A percentile compares a stretch with the other conserved stretches of the same genome.
These are phyloP conservation scores for Lactarius psammicola DNA, from an alignment of 768 basidiomycete species.

Conservation along the genomic window DNA sequence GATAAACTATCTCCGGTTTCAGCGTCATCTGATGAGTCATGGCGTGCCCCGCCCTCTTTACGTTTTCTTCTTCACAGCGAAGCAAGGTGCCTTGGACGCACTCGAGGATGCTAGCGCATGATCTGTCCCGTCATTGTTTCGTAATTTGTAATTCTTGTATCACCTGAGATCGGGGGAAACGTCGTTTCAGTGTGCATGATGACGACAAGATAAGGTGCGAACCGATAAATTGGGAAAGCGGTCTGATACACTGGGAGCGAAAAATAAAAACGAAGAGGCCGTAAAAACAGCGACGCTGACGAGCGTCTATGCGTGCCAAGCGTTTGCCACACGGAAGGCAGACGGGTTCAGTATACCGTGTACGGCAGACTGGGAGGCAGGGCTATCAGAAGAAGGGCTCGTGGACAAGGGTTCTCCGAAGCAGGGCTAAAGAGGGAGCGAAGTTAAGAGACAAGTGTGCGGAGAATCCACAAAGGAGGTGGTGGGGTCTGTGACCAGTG, in stretches of 20 bases:
- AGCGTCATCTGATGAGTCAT: slow-evolving; percentile 5
- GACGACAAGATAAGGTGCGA: neutral
- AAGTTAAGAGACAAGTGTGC: neutral
- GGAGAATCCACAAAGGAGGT: neutral
- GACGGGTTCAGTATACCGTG: neutral
- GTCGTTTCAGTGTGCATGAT: neutral
- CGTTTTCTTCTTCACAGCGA: slow-evolving; percentile 4
- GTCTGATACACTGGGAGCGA: neutral
- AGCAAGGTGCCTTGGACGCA: slow-evolving; percentile 7
- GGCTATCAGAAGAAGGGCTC: neutral
- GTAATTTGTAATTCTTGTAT: neutral
- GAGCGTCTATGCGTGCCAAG: no score
- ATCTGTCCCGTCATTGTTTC: neutral
- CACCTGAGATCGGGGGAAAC: neutral
- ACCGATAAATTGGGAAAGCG: neutral
- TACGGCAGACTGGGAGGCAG: neutral
- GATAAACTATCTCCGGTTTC: neutral
- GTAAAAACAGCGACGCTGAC: neutral
- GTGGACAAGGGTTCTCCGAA: neutral
- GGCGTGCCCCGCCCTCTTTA: no score
- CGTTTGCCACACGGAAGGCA: neutral
- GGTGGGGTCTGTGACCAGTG: neutral
- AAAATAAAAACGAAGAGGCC: neutral
- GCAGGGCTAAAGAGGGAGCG: neutral
- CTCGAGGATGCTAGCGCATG: neutral